Base-by-base conservation (phyloP, 2,329 filamentous ascomycete genomes). In the Mycogone perniciosa region DNA sequence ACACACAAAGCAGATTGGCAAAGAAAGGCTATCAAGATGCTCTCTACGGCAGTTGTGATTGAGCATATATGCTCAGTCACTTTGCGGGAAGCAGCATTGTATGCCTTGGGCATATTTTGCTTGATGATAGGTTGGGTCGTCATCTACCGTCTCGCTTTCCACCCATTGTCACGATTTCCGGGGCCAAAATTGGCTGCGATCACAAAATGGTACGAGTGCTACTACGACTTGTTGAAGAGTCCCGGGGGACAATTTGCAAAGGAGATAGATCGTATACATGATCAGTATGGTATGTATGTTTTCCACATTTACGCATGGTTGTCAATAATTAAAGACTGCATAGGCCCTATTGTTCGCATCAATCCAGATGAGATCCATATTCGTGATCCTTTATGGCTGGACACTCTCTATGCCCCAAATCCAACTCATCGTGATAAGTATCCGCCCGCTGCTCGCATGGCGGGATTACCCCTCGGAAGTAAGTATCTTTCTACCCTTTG, bases 301-400 rank as follows among this genome's bases (percentile, higher is more conserved):
- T 9, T 13, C 29, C 1, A 10, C n/a, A 13, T 9, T 4, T 8
- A 4, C 31, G 11, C 7, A 29, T 7, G 11, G 11, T n/a, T 42
- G 6, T 3, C 29, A 13, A 13, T 39, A 42, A 27, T 33, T 33
- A 5, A 33, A 13, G 20, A 29, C 1, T 26, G 3, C 3, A 35
- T n/a, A 67, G 63, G 64, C 4, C 62, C 62, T 2, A 64, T 67
- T 40, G 53, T 66, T 30, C 58, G 64, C n/a, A 61, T 64, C 39
- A 59, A 52, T 9, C 62, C 63, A 2, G 40, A 57, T 43, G 58
- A 64, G 42, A 52, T 67, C 2, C 59, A 62, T 46, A 57, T 67
- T 34, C 46, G 58, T n/a, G 61, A 67, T 33, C 56, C 62, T 1
- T 54, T 53, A 11, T 61, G 57, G 34, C 64, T 60, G 41, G 56